Conservation (phyloP, 441 rosid genomes). For the Cnidoscolus chayamansa region DNA sequence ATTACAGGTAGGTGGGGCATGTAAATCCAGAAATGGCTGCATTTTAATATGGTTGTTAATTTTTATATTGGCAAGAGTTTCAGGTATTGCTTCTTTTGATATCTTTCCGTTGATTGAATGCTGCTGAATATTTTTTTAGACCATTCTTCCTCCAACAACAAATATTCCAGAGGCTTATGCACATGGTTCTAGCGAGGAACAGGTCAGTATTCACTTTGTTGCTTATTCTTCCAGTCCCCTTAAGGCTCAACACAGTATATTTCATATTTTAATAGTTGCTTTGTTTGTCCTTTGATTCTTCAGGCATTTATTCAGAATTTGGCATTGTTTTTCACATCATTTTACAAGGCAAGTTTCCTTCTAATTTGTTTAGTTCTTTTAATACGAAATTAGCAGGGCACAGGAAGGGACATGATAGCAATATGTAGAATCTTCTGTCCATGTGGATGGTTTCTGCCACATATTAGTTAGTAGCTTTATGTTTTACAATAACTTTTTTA, state of each 20-base stretch:
- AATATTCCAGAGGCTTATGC: constrained; percentile 95
- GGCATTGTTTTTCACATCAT: constrained; percentile 93
- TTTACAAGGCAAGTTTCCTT: constrained; percentile 66
- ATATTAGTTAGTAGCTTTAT: not conserved
- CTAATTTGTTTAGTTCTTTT: not conserved
- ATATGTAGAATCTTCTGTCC: not conserved
- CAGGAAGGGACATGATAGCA: not conserved
- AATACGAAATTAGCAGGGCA: not conserved
- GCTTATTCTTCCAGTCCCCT: constrained; percentile 6
- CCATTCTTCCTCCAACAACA: constrained; percentile 73
- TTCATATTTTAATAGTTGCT: constrained; percentile 2
- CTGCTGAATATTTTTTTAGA: constrained; percentile 37
- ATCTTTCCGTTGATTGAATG: constrained; percentile 1
- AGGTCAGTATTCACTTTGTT: constrained; percentile 44
- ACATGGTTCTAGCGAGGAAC: constrained; percentile 82
- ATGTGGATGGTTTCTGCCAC: not conserved
- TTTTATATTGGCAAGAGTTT: not conserved
- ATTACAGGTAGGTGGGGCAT: constrained; percentile 55
- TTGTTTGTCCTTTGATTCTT: constrained; percentile 23
- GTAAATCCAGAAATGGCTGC: not conserved
- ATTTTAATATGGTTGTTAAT: constrained; percentile 10
- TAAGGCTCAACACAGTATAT: constrained; percentile 6
- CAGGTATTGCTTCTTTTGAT: not conserved
- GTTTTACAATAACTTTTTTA: too few relatives aligned
- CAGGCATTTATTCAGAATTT: constrained; percentile 99